These are phyloP conservation scores for Phytophthora sojae DNA, from an alignment of 352 stramenopile genomes.

Conservation along the genomic window DNA sequence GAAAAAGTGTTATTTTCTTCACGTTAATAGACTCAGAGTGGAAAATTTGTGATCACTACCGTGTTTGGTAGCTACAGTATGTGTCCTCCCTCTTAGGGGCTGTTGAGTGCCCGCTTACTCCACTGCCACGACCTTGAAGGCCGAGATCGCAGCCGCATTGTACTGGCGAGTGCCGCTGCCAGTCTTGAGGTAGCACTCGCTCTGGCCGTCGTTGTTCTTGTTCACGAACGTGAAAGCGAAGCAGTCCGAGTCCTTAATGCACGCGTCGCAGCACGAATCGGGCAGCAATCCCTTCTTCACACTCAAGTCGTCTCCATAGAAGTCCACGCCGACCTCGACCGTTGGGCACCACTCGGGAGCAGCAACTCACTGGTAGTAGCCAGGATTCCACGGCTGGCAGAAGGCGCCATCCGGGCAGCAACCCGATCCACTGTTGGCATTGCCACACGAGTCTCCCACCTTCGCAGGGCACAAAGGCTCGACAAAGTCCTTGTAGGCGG, in stretches of 20 bases:
- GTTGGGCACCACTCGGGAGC: constrained; percentile 49
- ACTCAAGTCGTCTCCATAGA: constrained; percentile 57
- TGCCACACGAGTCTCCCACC: constrained; percentile 46
- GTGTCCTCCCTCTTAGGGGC: not conserved
- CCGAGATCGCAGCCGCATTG: constrained; percentile 48
- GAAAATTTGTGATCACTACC: not conserved
- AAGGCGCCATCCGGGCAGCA: constrained; percentile 54
- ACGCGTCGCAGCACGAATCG: constrained; percentile 59
- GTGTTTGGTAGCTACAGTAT: not conserved
- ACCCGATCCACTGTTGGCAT: constrained; percentile 33
- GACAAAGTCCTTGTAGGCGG: constrained; percentile 41
- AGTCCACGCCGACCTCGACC: constrained; percentile 51
- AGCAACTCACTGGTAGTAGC: constrained; percentile 65
- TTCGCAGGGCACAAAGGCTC: constrained; percentile 37
- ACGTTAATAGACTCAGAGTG: not conserved
- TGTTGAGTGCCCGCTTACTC: not conserved
- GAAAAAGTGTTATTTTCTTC: not conserved
- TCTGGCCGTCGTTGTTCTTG: constrained; percentile 56
- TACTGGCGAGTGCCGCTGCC: constrained; percentile 35
- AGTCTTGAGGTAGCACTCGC: constrained; percentile 68
- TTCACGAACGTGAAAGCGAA: constrained; percentile 67
- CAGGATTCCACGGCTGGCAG: constrained; percentile 70
- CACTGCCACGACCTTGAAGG: constrained; percentile 36
- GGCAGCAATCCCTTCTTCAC: constrained; percentile 50
- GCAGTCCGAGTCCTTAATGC: constrained; percentile 44